Base-by-base conservation (phyloP, 1,284 basidiomycete species). In the Moniliophthora roreri region DNA sequence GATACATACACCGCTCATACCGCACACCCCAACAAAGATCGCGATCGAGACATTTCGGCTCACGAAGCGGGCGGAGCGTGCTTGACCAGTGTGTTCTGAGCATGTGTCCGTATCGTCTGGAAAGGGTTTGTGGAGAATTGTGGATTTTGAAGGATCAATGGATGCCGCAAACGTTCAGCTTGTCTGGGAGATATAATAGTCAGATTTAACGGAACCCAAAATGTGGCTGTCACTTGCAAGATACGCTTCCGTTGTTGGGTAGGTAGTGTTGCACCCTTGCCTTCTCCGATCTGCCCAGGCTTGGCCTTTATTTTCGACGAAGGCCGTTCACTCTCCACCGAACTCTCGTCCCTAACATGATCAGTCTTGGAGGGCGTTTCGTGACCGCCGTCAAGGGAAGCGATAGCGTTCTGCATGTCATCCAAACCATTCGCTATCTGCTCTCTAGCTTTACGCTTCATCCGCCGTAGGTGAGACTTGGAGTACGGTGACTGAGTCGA, bases 71-170 rank as follows among this genome's bases (percentile, higher is more conserved):
- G 24, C 32, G 54, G 37, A 16, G 49, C 58, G 57, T 79, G 81
- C 57, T 81, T 81, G 40, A 89, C 60, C 8, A 92, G 75, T 0
- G 89, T 91, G 65, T 93, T 93, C 66, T 87, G 77, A 0, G 87
- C 89, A 66, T 93, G 91, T 10, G 79, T 85, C 3, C 89, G 83
- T 60, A 93, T 87, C 1, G 89, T 86, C 60, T 84, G 75, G 66
- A 92, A 93, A 0, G 91, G 91, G 63, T 86, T 87, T 26, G 78
- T 70, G 6, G 81, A 67, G 63, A 85, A 93, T 24, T 81, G 77
- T 2, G 84, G 75, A 61, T 87, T 87, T 9, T 81, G 74, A 20
- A 89, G 73, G 41, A 93, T 85, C 55, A 87, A 71, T 6, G 89
- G 87, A 54, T 90, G 82, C 50, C 91, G 79, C 32, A 86, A 68